Evolutionary conservation across 2,329 filamentous ascomycete species (phyloP), one percentile per base, ranked within the genome.

Genomic region (Clathrospora elynae): DNA sequence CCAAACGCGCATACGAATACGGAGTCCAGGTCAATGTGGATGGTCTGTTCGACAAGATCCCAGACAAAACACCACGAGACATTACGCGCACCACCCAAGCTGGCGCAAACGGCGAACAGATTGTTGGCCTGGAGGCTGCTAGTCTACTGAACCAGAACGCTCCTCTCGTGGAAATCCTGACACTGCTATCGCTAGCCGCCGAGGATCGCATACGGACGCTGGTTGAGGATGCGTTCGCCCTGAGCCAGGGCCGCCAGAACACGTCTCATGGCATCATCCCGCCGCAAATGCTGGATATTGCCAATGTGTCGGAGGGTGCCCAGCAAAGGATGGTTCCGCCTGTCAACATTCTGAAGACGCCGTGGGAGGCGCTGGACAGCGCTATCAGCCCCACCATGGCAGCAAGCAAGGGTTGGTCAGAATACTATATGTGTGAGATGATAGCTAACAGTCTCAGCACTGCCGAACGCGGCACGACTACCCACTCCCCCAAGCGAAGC

Each of bases 231-330:
- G 84, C 89, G 8, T 81, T 84, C 40, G 78, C 79, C 7, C 72
- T 95, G 31, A 82, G 89, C 3, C 78, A 79, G 46, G 87, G 82
- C 46, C 83, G 92, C 39, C 86, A 88, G 63, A 83, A 80, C 47
- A 88, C 86, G 13, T 88, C 90, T 2, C 87, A 95, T 67, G 92
- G 91, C 1, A 75, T 85, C 20, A 77, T 96, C 5, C 88, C 90
- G 2, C 76, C 81, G 7, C 88, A 91, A 40, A 93, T 90, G 83
- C 71, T 78, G 13, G 83, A 88, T 54, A 78, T 90, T 32, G 89
- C 89, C 4, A 78, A 70, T 67, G 59, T 81, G 74, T 42, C 77
- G 70, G 62, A 74, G 45, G 65, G 71, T 42, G 57, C 59, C 58
- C 63, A 63, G 62, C 58, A 52, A 68, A 62, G 67, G 29, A 66